Percentiles rank a stretch among this genome's conserved stretches.
Evolutionary conservation across 2,329 filamentous ascomycete species (phyloP).

Genomic region (Diaporthe australafricana): DNA sequence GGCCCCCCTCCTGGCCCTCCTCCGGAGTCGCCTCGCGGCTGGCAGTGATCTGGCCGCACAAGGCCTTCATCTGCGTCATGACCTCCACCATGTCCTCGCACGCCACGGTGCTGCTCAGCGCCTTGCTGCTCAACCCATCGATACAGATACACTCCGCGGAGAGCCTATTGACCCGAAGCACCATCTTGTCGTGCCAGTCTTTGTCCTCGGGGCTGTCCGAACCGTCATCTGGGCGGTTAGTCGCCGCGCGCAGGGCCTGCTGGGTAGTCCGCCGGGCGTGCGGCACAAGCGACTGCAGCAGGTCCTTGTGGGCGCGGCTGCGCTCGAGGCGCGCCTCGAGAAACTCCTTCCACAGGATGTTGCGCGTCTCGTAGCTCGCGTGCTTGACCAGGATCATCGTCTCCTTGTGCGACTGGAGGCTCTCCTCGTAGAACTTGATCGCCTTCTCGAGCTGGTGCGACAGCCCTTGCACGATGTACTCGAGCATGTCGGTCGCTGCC

Average conservation of each 20-base stretch:
- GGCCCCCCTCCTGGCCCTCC: neutral
- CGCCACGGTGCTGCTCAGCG: neutral
- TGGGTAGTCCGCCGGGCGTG: constrained; percentile 12
- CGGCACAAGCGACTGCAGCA: constrained; percentile 5
- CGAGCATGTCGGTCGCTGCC: constrained; percentile 15
- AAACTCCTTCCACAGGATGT: constrained; percentile 32
- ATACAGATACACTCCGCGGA: constrained; percentile 14
- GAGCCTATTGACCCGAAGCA: constrained; percentile 12
- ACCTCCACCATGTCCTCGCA: constrained; percentile 29
- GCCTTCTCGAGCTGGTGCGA: constrained; percentile 28
- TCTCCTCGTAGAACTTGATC: constrained; percentile 18
- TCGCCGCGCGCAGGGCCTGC: neutral
- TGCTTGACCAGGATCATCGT: constrained; percentile 50
- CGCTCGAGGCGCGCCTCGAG: constrained; percentile 18
- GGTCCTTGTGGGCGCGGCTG: constrained; percentile 27
- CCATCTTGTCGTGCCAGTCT: neutral
- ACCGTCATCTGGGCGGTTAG: neutral
- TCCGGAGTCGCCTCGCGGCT: neutral
- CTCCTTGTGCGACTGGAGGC: constrained; percentile 49
- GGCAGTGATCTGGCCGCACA: neutral
- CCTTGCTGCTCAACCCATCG: neutral
- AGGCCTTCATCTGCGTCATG: constrained; percentile 26
- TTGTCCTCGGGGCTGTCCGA: neutral
- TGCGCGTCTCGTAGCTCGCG: constrained; percentile 30
- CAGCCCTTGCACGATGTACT: constrained; percentile 19